Conservation (phyloP, 2,329 filamentous ascomycete species). For the Fusarium sp. region DNA sequence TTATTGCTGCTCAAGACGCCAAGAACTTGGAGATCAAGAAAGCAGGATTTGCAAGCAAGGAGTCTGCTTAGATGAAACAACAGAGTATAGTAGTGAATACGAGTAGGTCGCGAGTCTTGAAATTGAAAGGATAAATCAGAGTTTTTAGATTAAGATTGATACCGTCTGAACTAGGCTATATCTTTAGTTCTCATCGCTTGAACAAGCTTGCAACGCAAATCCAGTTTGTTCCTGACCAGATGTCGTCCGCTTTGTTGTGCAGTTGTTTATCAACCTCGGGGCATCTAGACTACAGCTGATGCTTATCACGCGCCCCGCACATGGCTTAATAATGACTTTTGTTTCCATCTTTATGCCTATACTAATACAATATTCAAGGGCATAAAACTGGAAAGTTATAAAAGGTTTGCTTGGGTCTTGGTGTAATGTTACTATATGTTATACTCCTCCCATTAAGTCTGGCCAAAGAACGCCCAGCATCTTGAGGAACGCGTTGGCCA, state of each 20-base stretch:
- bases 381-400: too few relatives aligned
- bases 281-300: too few relatives aligned
- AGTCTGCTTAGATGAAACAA: not conserved
- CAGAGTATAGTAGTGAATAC: not conserved
- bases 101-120: rapidly evolving
- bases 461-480: not conserved
- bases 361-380: not conserved
- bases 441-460: not conserved
- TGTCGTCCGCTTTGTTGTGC: too few relatives aligned
- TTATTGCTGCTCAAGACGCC: not conserved
- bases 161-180: rapidly evolving
- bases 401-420: not conserved
- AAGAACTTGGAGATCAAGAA: not conserved
- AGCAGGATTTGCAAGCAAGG: not conserved
- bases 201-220: too few relatives aligned
- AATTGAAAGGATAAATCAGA: too few relatives aligned
- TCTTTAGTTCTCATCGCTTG: too few relatives aligned
- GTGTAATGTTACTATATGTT: not conserved
- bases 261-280: too few relatives aligned
- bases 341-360: not conserved
- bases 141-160: not conserved
- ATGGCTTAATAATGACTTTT: not conserved
- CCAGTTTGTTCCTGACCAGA: too few relatives aligned
- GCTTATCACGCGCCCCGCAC: too few relatives aligned
- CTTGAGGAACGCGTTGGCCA: not conserved